Evolutionary conservation across 441 rosid genomes (phyloP).

Genomic region (Populus hybrid): DNA sequence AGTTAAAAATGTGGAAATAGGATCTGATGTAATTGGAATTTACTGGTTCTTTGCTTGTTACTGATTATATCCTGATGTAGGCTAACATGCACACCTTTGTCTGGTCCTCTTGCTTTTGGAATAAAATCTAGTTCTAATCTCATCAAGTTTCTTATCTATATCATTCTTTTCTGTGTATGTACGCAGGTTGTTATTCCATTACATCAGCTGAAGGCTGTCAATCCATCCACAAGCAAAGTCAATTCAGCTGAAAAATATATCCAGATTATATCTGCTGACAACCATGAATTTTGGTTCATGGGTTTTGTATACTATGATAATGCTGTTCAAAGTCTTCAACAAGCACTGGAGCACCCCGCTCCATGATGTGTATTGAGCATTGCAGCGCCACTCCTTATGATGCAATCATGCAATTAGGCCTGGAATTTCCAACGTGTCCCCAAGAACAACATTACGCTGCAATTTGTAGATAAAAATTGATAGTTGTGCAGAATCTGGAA

Average conservation of each 20-base stretch:
- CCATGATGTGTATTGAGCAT: conserved; percentile 9
- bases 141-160: neutral
- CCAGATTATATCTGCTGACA: conserved; percentile 70
- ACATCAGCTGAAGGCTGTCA: conserved; percentile 61
- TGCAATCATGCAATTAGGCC: no score
- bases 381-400: conserved; percentile 9
- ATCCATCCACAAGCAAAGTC: conserved; percentile 67
- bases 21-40: neutral
- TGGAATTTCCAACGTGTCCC: neutral
- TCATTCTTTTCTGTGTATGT: neutral
- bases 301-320: conserved; percentile 82
- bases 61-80: neutral
- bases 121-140: neutral
- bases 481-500: neutral
- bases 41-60: neutral
- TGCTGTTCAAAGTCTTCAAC: conserved; percentile 77
- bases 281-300: conserved; percentile 96
- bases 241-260: conserved; percentile 76
- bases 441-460: neutral
- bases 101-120: neutral
- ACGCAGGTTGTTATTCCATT: conserved; percentile 72
- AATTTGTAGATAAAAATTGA: conserved; percentile 13
- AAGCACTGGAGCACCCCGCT: conserved; percentile 34
- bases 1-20: neutral
- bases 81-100: neutral